Percentiles rank a stretch among this genome's conserved stretches.
phyloP scores from a whole-genome alignment of 345 rosid genomes.

The Eucalyptus sp. region DNA sequence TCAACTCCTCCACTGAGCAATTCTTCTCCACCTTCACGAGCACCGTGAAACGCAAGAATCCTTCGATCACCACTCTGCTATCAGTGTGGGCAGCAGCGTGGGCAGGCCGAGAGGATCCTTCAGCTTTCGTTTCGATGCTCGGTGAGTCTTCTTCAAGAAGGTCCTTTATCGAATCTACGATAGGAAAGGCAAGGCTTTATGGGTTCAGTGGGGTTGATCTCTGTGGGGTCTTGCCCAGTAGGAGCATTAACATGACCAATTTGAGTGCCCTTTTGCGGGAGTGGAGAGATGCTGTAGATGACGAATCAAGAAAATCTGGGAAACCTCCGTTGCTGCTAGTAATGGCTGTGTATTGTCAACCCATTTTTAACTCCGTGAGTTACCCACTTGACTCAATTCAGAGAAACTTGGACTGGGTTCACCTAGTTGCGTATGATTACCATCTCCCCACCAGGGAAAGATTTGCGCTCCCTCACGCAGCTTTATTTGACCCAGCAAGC shows the following conservation, averaged over 20 bases:
- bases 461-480: constrained; percentile 1
- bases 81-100: background rate
- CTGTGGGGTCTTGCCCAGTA: background rate
- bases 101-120: constrained; percentile 2
- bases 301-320: constrained; percentile 2
- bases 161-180: constrained; percentile 14
- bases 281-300: constrained; percentile 1
- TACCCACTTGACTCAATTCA: constrained; percentile 6
- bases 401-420: constrained; percentile 8
- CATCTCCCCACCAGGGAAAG: background rate
- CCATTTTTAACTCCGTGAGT: background rate
- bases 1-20: background rate
- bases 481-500: constrained; percentile 4
- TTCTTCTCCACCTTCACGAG: constrained; percentile 7
- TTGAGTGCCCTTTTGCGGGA: constrained; percentile 4
- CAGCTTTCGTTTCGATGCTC: background rate
- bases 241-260: background rate
- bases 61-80: constrained; percentile 8
- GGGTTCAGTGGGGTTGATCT: constrained; percentile 15
- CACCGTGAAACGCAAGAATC: constrained; percentile 10
- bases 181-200: constrained; percentile 9
- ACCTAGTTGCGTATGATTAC: background rate
- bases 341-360: background rate
- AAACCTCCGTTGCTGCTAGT: constrained; percentile 2
- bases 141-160: constrained; percentile 1